These are phyloP conservation scores for Mycena indigotica DNA, from an alignment of 768 basidiomycete genomes.

Conservation along the genomic window DNA sequence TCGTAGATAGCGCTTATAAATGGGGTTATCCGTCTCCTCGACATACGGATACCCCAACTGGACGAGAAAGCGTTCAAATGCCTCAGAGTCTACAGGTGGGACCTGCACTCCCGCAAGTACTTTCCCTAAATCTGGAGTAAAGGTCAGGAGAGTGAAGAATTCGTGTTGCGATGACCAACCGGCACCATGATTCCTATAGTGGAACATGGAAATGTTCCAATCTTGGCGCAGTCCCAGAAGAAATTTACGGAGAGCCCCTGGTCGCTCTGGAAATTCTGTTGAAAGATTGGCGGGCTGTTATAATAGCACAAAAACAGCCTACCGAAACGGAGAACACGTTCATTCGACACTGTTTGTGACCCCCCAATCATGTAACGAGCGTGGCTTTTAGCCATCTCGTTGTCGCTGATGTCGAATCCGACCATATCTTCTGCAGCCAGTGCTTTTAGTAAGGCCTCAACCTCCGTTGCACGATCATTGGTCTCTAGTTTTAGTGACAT, in stretches of 20 bases:
- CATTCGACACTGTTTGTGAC: constrained; percentile 70
- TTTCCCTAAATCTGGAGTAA: constrained; percentile 76
- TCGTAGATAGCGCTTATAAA: constrained; percentile 75
- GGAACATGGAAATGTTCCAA: constrained; percentile 97
- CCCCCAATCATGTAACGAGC: constrained; percentile 95
- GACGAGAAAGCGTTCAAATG: constrained; percentile 75
- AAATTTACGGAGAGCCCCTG: constrained; percentile 89
- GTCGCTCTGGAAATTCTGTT: constrained; percentile 94
- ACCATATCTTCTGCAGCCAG: constrained; percentile 75
- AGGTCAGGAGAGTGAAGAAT: constrained; percentile 1
- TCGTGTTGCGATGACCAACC: constrained; percentile 49
- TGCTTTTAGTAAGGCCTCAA: constrained; percentile 59
- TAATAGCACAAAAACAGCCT: constrained; percentile 32
- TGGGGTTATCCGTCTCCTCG: constrained; percentile 89
- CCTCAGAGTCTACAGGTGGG: constrained; percentile 61
- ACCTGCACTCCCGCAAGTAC: constrained; percentile 95
- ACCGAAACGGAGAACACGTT: constrained; percentile 94
- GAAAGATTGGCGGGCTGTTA: constrained; percentile 2
- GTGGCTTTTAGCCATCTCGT: constrained; percentile 95
- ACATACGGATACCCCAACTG: constrained; percentile 85
- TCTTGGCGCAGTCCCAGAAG: constrained; percentile 76
- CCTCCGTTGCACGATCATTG: constrained; percentile 59
- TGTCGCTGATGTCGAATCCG: constrained; percentile 87
- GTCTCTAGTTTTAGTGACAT: constrained; percentile 86
- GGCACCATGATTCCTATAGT: constrained; percentile 97